phyloP scores from a whole-genome alignment of 108 stramenopile genomes.

The Cylindrotheca fusiformis region DNA sequence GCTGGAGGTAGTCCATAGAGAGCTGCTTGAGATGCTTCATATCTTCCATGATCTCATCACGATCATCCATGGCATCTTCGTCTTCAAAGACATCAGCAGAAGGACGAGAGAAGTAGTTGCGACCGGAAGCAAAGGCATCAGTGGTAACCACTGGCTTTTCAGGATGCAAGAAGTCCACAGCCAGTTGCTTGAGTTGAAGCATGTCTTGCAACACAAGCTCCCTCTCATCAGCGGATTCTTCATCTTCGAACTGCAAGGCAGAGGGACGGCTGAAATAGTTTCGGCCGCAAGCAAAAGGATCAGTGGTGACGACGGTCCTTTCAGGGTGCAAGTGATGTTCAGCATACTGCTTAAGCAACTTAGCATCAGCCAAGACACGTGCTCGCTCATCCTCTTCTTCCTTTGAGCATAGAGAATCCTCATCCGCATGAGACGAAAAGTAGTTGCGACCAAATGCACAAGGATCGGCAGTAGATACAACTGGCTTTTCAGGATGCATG shows the following conservation, averaged over 20 bases:
- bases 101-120: conserved; percentile 67
- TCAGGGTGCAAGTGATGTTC: conserved; percentile 36
- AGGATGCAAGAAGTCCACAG: conserved; percentile 57
- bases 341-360: conserved; percentile 35
- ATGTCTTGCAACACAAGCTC: conserved; percentile 45
- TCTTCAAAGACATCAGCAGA: conserved; percentile 57
- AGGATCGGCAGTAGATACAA: conserved; percentile 23
- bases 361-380: conserved; percentile 25
- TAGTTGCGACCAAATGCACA: conserved; percentile 47
- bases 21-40: conserved; percentile 27
- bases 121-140: conserved; percentile 40
- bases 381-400: conserved; percentile 43
- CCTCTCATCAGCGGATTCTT: conserved; percentile 35
- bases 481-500: conserved; percentile 56
- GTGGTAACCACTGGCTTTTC: conserved; percentile 39
- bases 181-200: conserved; percentile 47
- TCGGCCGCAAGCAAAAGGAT: conserved; percentile 31
- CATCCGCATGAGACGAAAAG: conserved; percentile 38
- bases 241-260: conserved; percentile 29
- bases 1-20: conserved; percentile 38
- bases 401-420: conserved; percentile 18
- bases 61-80: conserved; percentile 39
- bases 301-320: conserved; percentile 18
- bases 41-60: conserved; percentile 30
- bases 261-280: conserved; percentile 62